A percentile compares a stretch with the other conserved stretches of the same genome.
These are phyloP conservation scores for Ophiostoma piceae DNA, from an alignment of 2,329 filamentous ascomycete species.

Conservation along the genomic window DNA sequence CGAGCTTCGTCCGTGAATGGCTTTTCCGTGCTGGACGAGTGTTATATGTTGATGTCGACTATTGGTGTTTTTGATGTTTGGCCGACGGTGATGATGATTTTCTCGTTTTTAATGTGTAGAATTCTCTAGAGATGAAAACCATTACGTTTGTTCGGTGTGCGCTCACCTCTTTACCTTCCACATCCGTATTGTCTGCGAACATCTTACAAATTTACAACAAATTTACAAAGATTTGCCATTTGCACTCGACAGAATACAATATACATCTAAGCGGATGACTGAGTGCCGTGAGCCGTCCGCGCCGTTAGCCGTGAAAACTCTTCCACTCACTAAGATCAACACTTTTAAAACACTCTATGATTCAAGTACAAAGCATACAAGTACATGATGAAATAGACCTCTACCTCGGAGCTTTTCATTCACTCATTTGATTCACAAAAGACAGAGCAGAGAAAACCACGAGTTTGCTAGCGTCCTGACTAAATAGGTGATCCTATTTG, in stretches of 20 bases:
- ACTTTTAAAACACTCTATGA: too few relatives aligned
- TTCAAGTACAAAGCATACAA: too few relatives aligned
- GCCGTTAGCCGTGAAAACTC: not conserved
- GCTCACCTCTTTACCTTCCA: not conserved
- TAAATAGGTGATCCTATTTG: conserved; percentile 6
- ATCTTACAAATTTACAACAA: too few relatives aligned
- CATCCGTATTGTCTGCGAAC: not conserved
- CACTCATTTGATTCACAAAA: too few relatives aligned
- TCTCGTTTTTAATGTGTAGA: not conserved
- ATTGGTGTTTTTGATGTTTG: not conserved
- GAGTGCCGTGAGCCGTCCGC: not conserved
- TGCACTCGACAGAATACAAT: not conserved
- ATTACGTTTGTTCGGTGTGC: not conserved
- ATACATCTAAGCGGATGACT: not conserved
- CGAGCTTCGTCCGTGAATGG: not conserved
- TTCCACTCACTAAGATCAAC: not conserved
- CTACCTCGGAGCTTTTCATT: too few relatives aligned
- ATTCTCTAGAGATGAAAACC: too few relatives aligned
- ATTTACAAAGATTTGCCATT: too few relatives aligned
- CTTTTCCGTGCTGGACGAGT: not conserved
- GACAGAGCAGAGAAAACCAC: not conserved
- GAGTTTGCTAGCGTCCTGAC: conserved; percentile 1
- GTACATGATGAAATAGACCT: too few relatives aligned
- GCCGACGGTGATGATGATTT: not conserved
- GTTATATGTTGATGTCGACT: not conserved